These are phyloP conservation scores for Condylostoma magnum DNA, from an alignment of 169 alveolate genomes.

Conservation along the genomic window DNA sequence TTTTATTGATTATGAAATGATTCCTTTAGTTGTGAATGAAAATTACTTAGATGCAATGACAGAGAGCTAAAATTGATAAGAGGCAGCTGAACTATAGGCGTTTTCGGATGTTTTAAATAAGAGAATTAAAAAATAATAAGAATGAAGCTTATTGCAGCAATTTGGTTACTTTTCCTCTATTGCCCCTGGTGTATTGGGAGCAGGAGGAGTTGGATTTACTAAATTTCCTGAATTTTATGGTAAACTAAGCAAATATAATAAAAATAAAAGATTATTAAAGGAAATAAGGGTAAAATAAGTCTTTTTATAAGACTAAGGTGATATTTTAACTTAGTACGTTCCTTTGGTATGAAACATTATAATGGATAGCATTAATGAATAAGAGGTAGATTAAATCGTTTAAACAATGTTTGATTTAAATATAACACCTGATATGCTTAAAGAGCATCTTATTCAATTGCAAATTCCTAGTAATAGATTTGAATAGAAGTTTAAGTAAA, in stretches of 20 bases:
- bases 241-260: constrained; percentile 85
- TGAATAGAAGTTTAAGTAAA: constrained; percentile 41
- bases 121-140: constrained; percentile 79
- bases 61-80: constrained; percentile 43
- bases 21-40: constrained; percentile 92
- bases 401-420: not conserved
- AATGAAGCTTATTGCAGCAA: constrained; percentile 87
- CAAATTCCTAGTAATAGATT: constrained; percentile 18
- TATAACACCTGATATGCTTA: constrained; percentile 23
- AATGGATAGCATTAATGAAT: not conserved
- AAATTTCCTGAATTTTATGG: constrained; percentile 95
- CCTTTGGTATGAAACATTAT: not conserved
- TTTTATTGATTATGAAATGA: constrained; percentile 93
- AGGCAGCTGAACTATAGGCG: constrained; percentile 44
- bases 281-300: constrained; percentile 53
- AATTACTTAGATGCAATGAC: constrained; percentile 76
- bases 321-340: constrained; percentile 2
- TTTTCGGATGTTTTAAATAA: constrained; percentile 80
- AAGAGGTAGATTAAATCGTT: constrained; percentile 6
- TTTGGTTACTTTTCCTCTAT: constrained; percentile 78
- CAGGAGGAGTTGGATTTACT: constrained; percentile 51
- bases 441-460: constrained; percentile 26
- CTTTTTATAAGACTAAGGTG: constrained; percentile 22
- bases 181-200: constrained; percentile 74
- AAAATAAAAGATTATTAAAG: constrained; percentile 83